Evolutionary conservation across 805 yeast species (phyloP).

Genomic region (Wickerhamomyces bisporus): DNA sequence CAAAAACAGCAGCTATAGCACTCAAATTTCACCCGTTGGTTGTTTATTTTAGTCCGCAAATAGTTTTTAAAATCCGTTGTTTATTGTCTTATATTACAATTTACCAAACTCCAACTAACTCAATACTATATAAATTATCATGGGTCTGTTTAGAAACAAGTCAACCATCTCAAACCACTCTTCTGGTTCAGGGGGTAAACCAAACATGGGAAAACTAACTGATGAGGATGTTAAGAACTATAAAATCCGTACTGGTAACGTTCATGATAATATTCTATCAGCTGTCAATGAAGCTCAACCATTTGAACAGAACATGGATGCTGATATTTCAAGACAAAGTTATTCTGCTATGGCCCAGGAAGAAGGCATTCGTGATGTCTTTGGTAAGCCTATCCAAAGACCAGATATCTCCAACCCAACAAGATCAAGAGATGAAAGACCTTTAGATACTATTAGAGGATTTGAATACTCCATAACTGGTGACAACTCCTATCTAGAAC

Average conservation of each 20-base stretch:
- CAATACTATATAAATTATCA: no score
- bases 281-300: conserved; percentile 98
- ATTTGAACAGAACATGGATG: conserved; percentile 58
- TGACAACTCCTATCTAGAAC: conserved; percentile 72
- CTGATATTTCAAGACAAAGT: conserved; percentile 24
- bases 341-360: conserved; percentile 37
- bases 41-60: no score
- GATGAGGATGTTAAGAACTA: conserved; percentile 48
- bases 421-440: conserved; percentile 90
- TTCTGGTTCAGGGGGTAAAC: conserved; percentile 24
- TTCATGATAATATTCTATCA: conserved; percentile 84
- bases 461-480: conserved; percentile 95
- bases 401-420: conserved; percentile 94
- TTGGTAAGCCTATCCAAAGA: conserved; percentile 72
- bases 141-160: conserved; percentile 2
- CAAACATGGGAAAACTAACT: conserved; percentile 37
- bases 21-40: no score
- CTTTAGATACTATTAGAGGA: conserved; percentile 89
- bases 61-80: no score
- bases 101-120: neutral
- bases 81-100: no score
- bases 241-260: conserved; percentile 62
- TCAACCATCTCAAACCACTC: conserved; percentile 27
- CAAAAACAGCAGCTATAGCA: no score
- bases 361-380: conserved; percentile 66